phyloP scores from a whole-genome alignment of 495 filamentous ascomycete species.

The Clavariopsis aquatica region DNA sequence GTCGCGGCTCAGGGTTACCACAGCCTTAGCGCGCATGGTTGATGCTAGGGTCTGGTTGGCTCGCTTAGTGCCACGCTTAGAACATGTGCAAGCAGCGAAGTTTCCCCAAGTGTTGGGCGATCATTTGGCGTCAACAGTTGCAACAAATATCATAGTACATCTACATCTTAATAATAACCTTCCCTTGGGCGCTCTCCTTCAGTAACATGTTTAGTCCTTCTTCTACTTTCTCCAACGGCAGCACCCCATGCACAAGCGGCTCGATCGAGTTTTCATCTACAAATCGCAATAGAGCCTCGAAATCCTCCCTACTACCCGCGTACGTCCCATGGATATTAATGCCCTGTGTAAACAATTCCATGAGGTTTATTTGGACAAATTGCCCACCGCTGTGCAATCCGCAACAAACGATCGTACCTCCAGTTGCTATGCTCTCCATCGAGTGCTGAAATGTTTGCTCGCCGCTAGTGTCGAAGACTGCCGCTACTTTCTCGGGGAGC shows the following conservation, averaged over 20 bases:
- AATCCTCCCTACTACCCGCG: conserved; percentile 18
- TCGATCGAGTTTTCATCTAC: conserved; percentile 19
- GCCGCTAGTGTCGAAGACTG: conserved; percentile 24
- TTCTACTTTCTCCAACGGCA: conserved; percentile 19
- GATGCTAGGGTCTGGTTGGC: neutral
- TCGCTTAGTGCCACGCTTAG: neutral
- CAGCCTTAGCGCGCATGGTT: neutral
- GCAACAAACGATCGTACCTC: conserved; percentile 23
- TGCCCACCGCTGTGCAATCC: conserved; percentile 17
- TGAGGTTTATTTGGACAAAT: conserved; percentile 19
- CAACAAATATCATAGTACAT: no score
- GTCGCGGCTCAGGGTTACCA: neutral
- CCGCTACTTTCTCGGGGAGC: conserved; percentile 20
- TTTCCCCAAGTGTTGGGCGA: no score
- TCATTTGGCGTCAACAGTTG: no score
- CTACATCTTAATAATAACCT: conserved; percentile 24
- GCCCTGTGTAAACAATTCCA: conserved; percentile 22
- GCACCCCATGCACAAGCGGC: conserved; percentile 12
- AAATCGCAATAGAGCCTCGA: conserved; percentile 19
- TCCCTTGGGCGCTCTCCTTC: conserved; percentile 18
- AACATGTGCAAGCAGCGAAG: no score
- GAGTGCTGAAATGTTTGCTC: conserved; percentile 22
- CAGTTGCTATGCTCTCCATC: conserved; percentile 8
- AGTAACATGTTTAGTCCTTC: conserved; percentile 18
- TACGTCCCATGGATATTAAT: conserved; percentile 22